Evolutionary conservation across 75 land plant genomes (phyloP).

Genomic region (Adiantum capillusveneris): DNA sequence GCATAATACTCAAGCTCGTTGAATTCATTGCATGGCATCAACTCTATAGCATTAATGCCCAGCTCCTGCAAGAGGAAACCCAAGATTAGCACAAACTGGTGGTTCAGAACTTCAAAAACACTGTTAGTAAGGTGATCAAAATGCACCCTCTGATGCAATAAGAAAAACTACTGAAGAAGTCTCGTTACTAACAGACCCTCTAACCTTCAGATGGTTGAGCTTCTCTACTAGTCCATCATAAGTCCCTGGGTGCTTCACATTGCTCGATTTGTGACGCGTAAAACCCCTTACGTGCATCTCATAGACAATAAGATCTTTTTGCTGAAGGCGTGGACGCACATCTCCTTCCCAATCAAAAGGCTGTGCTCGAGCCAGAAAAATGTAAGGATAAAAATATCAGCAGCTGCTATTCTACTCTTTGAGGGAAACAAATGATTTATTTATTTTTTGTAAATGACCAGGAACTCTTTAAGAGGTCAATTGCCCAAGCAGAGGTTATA

Average conservation of each 20-base stretch:
- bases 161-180: too few species aligned
- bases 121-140: too few species aligned
- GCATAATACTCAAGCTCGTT: slow-evolving; percentile 84
- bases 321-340: slow-evolving; percentile 56
- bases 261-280: slow-evolving; percentile 79
- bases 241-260: slow-evolving; percentile 65
- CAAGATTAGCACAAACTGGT: neutral
- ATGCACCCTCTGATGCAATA: too few species aligned
- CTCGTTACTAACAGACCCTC: too few species aligned
- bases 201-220: slow-evolving; percentile 72
- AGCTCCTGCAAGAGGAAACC: slow-evolving; percentile 52
- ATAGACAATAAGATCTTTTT: slow-evolving; percentile 81
- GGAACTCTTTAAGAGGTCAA: too few species aligned
- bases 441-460: too few species aligned
- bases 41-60: slow-evolving; percentile 85
- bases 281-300: slow-evolving; percentile 98
- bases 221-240: slow-evolving; percentile 80
- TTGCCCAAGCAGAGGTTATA: too few species aligned
- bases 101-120: too few species aligned
- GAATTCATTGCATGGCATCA: slow-evolving; percentile 97
- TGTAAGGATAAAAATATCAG: neutral
- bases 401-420: too few species aligned
- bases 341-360: slow-evolving; percentile 99
- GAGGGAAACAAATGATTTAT: too few species aligned
- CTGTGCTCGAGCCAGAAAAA: slow-evolving; percentile 1